These are phyloP conservation scores for Pythium periplocum DNA, from an alignment of 352 stramenopile genomes.

Conservation along the genomic window DNA sequence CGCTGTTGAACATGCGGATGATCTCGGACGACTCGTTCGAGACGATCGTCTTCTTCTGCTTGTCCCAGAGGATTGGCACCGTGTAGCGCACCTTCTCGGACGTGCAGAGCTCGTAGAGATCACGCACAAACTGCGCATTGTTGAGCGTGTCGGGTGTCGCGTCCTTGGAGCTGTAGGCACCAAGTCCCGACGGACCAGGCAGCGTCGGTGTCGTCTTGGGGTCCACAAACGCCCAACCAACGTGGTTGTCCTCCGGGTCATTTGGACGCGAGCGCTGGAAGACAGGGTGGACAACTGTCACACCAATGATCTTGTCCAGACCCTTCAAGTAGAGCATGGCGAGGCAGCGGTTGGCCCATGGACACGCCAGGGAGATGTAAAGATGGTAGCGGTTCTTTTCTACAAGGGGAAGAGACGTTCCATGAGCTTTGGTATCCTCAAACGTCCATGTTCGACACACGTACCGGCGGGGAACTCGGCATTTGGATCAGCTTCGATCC, in stretches of 20 bases:
- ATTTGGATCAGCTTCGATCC: slow-evolving; percentile 54
- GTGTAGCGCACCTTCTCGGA: slow-evolving; percentile 78
- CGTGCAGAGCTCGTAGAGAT: slow-evolving; percentile 81
- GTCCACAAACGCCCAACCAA: slow-evolving; percentile 81
- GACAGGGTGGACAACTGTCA: slow-evolving; percentile 89
- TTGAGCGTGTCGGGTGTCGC: slow-evolving; percentile 65
- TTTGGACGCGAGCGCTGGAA: slow-evolving; percentile 75
- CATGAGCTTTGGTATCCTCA: not conserved
- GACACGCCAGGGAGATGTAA: slow-evolving; percentile 95
- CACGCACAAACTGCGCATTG: slow-evolving; percentile 52
- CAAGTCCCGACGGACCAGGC: slow-evolving; percentile 51
- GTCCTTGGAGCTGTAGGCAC: slow-evolving; percentile 63
- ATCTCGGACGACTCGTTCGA: slow-evolving; percentile 95
- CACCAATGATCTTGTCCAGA: slow-evolving; percentile 91
- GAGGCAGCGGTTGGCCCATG: slow-evolving; percentile 78
- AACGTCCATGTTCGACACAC: slow-evolving; percentile 1
- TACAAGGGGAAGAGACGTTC: not conserved
- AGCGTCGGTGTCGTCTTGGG: slow-evolving; percentile 55
- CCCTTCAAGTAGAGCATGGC: slow-evolving; percentile 92
- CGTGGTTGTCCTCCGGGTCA: slow-evolving; percentile 62
- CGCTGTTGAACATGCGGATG: slow-evolving; percentile 88
- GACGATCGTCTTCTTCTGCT: slow-evolving; percentile 87
- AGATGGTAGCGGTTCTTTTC: slow-evolving; percentile 87
- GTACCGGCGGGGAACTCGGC: slow-evolving; percentile 50
- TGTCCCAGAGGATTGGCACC: slow-evolving; percentile 91